Base-by-base conservation (phyloP, 768 basidiomycete genomes). In the Mrakia blollopis region DNA sequence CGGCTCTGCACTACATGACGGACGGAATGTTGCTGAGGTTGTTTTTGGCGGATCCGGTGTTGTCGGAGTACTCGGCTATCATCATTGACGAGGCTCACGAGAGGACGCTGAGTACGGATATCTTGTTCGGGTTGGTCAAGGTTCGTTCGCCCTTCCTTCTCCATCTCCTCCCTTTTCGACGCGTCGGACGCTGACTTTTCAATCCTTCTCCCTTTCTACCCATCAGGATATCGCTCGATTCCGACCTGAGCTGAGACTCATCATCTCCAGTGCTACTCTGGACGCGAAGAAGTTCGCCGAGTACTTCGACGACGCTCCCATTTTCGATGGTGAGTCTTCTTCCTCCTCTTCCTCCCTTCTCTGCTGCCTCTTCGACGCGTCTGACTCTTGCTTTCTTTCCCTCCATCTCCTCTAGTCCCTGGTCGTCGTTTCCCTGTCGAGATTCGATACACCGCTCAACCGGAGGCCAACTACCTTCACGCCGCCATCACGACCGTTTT, bases 41-140 rank as follows among this genome's bases (percentile, higher is more conserved):
- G 84, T 98, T 98, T 84, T 85, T 99, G 81, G 98, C 97, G 14
- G 97, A 99, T 83, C 97, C 97, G 0, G 93, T 95, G 85, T 85
- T 99, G 73, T 96, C 93, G 21, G 93, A 93, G 6, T 99, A 98
- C 83, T 91, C 94, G 67, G 93, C 91, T 41, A 85, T 99, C 81
- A 94, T 99, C 81, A 98, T 99, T 81, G 97, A 99, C 83, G 97
- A 99, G 84, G 97, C 97, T 11, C 97, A 99, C 83, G 97, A 99
- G 84, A 87, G 97, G 81, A 98, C 97, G 44, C 87, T 99, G 72
- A 95, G 92, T 86, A 99, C 97, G 80, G 97, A 99, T 85, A 97
- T 99, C 82, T 88, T 99, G 74, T 97, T 99, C 84, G 97, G 95
- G 80, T 89, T 99, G 70, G 91, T 98, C 80, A 99, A 99, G 91